Evolutionary conservation across 768 basidiomycete genomes (phyloP).

Genomic region (Trametes cubensis): DNA sequence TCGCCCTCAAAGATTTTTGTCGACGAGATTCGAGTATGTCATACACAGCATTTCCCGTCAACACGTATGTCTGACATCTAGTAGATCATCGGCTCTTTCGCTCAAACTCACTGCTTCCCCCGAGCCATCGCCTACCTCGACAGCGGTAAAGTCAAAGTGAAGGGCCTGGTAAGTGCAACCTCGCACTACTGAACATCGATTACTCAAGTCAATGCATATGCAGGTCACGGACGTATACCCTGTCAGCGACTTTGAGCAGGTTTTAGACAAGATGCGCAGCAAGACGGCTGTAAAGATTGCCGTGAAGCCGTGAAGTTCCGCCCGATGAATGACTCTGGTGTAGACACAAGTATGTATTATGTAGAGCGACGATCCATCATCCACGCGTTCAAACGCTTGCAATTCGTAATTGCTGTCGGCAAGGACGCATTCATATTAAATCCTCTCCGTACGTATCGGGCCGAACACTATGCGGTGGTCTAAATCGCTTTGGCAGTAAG

Average conservation of each 20-base stretch:
- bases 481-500: too few relatives aligned
- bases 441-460: too few relatives aligned
- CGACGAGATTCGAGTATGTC: constrained; percentile 63
- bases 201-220: too few relatives aligned
- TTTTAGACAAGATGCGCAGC: constrained; percentile 67
- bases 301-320: constrained; percentile 44
- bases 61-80: not conserved
- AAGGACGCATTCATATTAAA: too few relatives aligned
- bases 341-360: too few relatives aligned
- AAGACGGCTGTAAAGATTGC: constrained; percentile 55
- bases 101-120: constrained; percentile 88
- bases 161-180: constrained; percentile 65
- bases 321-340: not conserved
- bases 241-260: constrained; percentile 62
- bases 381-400: too few relatives aligned
- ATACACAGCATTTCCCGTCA: too few relatives aligned
- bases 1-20: constrained; percentile 80
- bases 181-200: not conserved
- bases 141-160: constrained; percentile 77
- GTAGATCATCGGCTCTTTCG: constrained; percentile 89
- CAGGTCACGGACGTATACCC: constrained; percentile 61
- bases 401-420: too few relatives aligned
- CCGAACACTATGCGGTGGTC: too few relatives aligned
- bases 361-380: too few relatives aligned
- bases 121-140: constrained; percentile 89